Evolutionary conservation across 345 rosid species (phyloP), one percentile per base, ranked within the genome.

Genomic region (Linum lewisii): DNA sequence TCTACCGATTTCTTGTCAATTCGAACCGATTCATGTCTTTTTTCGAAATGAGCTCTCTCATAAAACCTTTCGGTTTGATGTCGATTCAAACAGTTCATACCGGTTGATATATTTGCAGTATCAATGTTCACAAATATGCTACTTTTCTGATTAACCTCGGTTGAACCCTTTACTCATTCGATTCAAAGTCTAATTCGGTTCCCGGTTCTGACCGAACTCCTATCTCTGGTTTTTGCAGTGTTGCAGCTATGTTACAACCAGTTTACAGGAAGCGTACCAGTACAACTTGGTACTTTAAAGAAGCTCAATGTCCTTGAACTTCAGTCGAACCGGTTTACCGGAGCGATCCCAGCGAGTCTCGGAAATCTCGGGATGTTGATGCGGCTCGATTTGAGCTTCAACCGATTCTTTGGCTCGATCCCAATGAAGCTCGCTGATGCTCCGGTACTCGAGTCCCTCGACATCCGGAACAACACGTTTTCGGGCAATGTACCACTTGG

Each of bases 311-410:
- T 26, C 7, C 44, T 57, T 2, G 60, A 45, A 9, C 60, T 57
- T 57, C 60, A 57, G 14, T 57, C 60, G 15, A 57, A 57, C 10
- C 44, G 34, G 18, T 37, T 57, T 19, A 57, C 19, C 13, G 60
- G 60, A 9, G 60, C 60, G 15, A 57, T 57, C 42, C 60, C 60
- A 0, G 60, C 60, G 11, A 57, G 44, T 32, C 34, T 57, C 10
- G 60, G 60, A 2, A 26, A 57, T 37, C 34, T 57, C 6, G 60
- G 60, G 13, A 23, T 32, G 60, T 19, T 57, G 21, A 57, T n/a
- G 44, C n/a, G 60, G 44, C 60, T 57, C 13, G 60, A 57, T 57
- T 57, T 57, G 60, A 57, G 60, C 60, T 57, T 57, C 44, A 57
- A 57, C 34, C 38, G 13, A 1, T 26, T 57, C 36, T 57, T 57